Conservation (phyloP, 441 rosid genomes). For the Gossypium schwendimanii region DNA sequence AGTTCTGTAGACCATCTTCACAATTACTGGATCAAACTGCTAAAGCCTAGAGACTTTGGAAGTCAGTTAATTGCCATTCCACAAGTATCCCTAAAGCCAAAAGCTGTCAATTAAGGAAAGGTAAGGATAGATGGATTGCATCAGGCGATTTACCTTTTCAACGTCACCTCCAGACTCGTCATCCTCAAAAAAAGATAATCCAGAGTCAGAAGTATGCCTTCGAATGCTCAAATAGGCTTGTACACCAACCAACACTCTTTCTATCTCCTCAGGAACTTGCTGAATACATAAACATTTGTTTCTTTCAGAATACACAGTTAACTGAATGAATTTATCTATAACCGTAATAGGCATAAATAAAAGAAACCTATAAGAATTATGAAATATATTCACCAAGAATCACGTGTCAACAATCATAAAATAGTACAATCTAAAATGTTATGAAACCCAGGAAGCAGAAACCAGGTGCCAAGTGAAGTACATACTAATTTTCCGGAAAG, state of each 20-base stretch:
- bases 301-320: conserved; percentile 1
- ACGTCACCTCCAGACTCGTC: conserved; percentile 44
- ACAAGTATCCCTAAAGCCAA: not conserved
- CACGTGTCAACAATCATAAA: not conserved
- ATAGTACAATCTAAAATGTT: not conserved
- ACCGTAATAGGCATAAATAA: not conserved
- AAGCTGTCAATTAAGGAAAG: not conserved
- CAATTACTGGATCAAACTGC: not conserved
- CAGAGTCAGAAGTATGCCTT: conserved; percentile 58
- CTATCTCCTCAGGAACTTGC: conserved; percentile 99
- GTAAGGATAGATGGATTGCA: not conserved
- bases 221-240: conserved; percentile 96
- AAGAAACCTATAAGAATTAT: not conserved
- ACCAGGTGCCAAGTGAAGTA: not conserved
- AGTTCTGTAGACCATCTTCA: not conserved
- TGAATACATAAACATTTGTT: conserved; percentile 27
- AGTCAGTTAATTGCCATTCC: not conserved
- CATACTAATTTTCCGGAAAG: not conserved
- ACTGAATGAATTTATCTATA: not conserved
- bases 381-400: not conserved
- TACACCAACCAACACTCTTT: conserved; percentile 84
- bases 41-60: not conserved
- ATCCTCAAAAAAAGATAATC: conserved; percentile 64
- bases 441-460: not conserved
- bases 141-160: conserved; percentile 50